Conservation (phyloP, 2,329 filamentous ascomycete species). For the Stagonosporopsis vannaccii region DNA sequence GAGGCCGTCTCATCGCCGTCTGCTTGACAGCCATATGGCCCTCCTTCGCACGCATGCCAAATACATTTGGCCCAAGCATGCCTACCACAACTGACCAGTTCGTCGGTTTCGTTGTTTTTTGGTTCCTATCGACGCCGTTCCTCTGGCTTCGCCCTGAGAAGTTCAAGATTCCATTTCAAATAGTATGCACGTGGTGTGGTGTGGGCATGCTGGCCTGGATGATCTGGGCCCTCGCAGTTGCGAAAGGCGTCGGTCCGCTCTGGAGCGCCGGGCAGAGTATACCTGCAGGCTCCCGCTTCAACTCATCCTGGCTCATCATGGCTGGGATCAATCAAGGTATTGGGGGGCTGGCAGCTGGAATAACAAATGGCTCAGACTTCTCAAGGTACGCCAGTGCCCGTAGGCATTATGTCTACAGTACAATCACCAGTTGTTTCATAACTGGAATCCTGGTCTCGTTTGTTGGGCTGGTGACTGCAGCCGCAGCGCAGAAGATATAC, state of each 20-base stretch:
- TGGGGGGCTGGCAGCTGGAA: conserved; percentile 52
- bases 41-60: conserved; percentile 45
- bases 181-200: conserved; percentile 55
- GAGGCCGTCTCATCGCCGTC: conserved; percentile 43
- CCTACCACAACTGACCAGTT: conserved; percentile 48
- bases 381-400: conserved; percentile 52
- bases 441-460: conserved; percentile 53
- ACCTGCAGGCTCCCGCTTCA: conserved; percentile 47
- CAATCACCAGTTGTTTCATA: conserved; percentile 51
- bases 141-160: conserved; percentile 59
- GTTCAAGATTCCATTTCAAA: conserved; percentile 58
- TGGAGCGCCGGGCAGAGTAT: conserved; percentile 50
- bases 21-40: conserved; percentile 49
- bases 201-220: conserved; percentile 57
- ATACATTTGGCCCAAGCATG: conserved; percentile 44
- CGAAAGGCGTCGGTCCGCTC: conserved; percentile 55
- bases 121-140: conserved; percentile 52
- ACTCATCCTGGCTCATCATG: conserved; percentile 56
- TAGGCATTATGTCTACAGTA: conserved; percentile 51
- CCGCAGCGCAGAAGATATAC: conserved; percentile 49
- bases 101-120: conserved; percentile 46
- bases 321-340: conserved; percentile 55
- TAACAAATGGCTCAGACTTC: conserved; percentile 56
- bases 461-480: conserved; percentile 53
- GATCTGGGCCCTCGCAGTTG: conserved; percentile 57